Conservation (phyloP, 75 land plant species). For the Chamaecyparis obtusa region DNA sequence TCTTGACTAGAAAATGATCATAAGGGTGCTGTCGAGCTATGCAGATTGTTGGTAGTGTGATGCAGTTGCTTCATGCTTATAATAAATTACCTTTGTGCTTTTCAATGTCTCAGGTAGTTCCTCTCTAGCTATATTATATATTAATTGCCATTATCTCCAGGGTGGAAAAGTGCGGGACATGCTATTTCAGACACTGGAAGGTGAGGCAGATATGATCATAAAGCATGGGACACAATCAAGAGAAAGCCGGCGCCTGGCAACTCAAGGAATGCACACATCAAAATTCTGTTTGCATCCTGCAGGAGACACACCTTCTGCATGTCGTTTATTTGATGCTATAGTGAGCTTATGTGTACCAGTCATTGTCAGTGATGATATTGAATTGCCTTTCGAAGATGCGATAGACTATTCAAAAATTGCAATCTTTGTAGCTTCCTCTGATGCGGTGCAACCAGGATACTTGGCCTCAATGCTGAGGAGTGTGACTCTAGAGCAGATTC, state of each 20-base stretch:
- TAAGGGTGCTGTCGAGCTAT: not conserved
- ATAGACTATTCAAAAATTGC: constrained; percentile 78
- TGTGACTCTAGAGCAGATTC: constrained; percentile 38
- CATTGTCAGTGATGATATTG: constrained; percentile 84
- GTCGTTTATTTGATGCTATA: constrained; percentile 90
- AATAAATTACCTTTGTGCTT: not conserved
- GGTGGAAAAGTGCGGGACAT: constrained; percentile 85
- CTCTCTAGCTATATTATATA: not conserved
- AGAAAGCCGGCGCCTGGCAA: constrained; percentile 68
- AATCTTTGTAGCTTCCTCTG: constrained; percentile 59
- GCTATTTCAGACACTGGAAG: constrained; percentile 73
- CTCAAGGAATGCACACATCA: constrained; percentile 87
- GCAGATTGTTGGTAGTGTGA: not conserved
- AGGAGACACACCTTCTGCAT: constrained; percentile 94
- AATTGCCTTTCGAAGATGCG: constrained; percentile 87
- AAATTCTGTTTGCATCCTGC: constrained; percentile 94
- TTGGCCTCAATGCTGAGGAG: constrained; percentile 40
- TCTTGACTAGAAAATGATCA: not conserved
- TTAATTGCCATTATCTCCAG: constrained; percentile 27
- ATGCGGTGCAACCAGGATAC: constrained; percentile 62
- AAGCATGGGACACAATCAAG: constrained; percentile 84
- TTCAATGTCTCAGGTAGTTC: not conserved
- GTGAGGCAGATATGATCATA: constrained; percentile 66
- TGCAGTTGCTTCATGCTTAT: not conserved
- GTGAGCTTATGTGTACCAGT: constrained; percentile 91